Evolutionary conservation across 2,329 filamentous ascomycete genomes (phyloP), one percentile per base, ranked within the genome.

Genomic region (Xylaria sp.): DNA sequence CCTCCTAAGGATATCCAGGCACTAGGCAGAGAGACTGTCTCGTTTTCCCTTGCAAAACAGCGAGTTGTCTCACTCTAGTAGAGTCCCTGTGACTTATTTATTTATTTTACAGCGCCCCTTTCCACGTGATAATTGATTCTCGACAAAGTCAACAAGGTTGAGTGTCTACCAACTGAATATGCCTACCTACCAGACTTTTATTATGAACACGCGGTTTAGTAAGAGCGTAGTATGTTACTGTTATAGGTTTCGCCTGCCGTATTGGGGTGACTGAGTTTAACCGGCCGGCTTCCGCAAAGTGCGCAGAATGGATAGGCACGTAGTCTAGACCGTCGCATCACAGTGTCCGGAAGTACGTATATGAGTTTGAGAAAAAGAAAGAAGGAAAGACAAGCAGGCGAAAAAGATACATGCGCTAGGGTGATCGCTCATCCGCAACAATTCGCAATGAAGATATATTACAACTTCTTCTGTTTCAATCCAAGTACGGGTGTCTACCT

Each of bases 261-360:
- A 59, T 69, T 69, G 8, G 50, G 56, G 9, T 3, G 37, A 25
- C 37, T 25, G 51, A 69, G 69, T 76, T 75, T 72, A 75, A 70
- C 73, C 73, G 64, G 71, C 73, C 73, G 64, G 71, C 68, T 69
- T 66, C 71, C 63, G 66, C 63, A 70, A 72, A 73, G 72, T 72
- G 70, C 70, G 63, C 23, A 41, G 62, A 51, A 57, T 46, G 46
- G 62, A 20, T 20, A 37, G 34, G 34, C 10, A 37, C 10, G 34
- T 2, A 37, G 20, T 8, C 48, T 41, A 58, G 13, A 31, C 23
- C 13, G 15, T 46, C 5, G 23, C 13, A 44, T 31, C 15, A 58
- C 37, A 44, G n/a, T 28, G n/a, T 37, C 46, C 28, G 8, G 52
- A 55, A 28, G 12, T 31, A 8, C 28, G 2, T 54, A 28, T 9